These are phyloP conservation scores for Mycena alexandri DNA, from an alignment of 768 basidiomycete species.

Conservation along the genomic window DNA sequence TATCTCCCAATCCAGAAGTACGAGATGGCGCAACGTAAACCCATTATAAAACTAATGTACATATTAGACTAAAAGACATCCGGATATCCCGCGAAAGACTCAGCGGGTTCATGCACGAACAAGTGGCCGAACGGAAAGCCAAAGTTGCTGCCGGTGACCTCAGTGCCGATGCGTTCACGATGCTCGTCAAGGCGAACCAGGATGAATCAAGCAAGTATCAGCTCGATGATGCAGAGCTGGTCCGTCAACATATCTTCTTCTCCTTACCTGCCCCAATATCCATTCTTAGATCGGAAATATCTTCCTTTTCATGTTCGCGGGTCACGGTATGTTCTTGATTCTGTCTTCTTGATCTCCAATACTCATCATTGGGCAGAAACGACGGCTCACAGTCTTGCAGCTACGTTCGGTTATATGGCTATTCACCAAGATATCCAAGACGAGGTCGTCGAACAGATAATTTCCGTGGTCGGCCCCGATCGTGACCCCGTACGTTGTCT, in stretches of 20 bases:
- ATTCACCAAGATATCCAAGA: slow-evolving; percentile 62
- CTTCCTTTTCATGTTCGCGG: slow-evolving; percentile 67
- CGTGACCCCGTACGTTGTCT: slow-evolving; percentile 48
- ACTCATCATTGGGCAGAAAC: slow-evolving; percentile 52
- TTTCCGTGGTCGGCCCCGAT: slow-evolving; percentile 50
- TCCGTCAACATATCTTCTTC: slow-evolving; percentile 34
- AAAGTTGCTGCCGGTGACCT: slow-evolving; percentile 40
- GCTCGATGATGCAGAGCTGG: slow-evolving; percentile 57
- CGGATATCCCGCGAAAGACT: slow-evolving; percentile 49
- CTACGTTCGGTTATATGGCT: slow-evolving; percentile 60
- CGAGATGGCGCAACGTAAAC: not conserved
- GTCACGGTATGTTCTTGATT: slow-evolving; percentile 57
- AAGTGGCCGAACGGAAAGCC: slow-evolving; percentile 50
- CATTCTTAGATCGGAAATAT: slow-evolving; percentile 62
- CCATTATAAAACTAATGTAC: not conserved
- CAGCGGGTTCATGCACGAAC: slow-evolving; percentile 52
- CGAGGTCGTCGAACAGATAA: slow-evolving; percentile 61
- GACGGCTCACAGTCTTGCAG: slow-evolving; percentile 63
- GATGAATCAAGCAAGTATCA: slow-evolving; percentile 55
- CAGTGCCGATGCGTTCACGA: slow-evolving; percentile 53
- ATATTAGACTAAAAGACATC: slow-evolving; percentile 44
- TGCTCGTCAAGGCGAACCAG: slow-evolving; percentile 61
- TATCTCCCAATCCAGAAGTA: slow-evolving; percentile 53
- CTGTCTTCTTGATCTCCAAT: not conserved
- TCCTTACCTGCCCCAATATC: not conserved